A percentile compares a stretch with the other conserved stretches of the same genome.
Conservation (phyloP, 2,329 filamentous ascomycete species). For the Colletotrichum horii region DNA sequence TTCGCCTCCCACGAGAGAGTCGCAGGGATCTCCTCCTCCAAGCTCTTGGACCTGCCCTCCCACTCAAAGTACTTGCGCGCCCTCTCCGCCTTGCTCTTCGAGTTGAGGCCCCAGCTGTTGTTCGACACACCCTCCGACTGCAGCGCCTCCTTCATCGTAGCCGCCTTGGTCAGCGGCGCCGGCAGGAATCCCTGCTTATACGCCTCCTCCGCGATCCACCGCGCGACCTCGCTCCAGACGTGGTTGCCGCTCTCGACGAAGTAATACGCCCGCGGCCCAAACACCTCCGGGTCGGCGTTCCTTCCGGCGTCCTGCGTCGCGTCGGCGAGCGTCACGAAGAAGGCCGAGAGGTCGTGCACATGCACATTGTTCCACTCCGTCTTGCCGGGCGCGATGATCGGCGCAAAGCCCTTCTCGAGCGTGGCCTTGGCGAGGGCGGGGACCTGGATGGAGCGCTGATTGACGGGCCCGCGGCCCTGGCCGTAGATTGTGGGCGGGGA, state of each 20-base stretch:
- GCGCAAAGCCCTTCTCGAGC: slow-evolving; percentile 48
- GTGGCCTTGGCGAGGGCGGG: slow-evolving; percentile 45
- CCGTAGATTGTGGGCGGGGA: slow-evolving; percentile 59
- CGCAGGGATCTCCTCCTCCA: slow-evolving; percentile 44
- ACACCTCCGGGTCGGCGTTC: slow-evolving; percentile 62
- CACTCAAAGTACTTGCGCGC: slow-evolving; percentile 53
- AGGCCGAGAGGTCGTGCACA: slow-evolving; percentile 49
- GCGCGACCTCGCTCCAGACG: slow-evolving; percentile 65
- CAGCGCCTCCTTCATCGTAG: slow-evolving; percentile 32
- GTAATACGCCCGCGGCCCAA: slow-evolving; percentile 70
- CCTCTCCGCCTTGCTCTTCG: slow-evolving; percentile 45
- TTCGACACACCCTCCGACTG: slow-evolving; percentile 28
- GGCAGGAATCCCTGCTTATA: slow-evolving; percentile 40
- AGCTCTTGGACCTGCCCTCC: slow-evolving; percentile 38
- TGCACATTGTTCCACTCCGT: slow-evolving; percentile 60
- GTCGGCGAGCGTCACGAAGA: slow-evolving; percentile 50
- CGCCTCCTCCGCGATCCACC: slow-evolving; percentile 61
- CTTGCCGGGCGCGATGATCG: slow-evolving; percentile 47
- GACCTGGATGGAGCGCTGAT: slow-evolving; percentile 55
- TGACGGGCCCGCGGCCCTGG: slow-evolving; percentile 50
- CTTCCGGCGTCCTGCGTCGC: slow-evolving; percentile 61
- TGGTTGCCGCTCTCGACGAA: slow-evolving; percentile 68
- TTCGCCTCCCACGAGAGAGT: slow-evolving; percentile 43
- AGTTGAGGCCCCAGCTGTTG: slow-evolving; percentile 44
- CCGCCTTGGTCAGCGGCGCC: slow-evolving; percentile 29